Percentiles rank a stretch among this genome's conserved stretches.
These are phyloP conservation scores for Serpula lacrymans DNA, from an alignment of 768 basidiomycete genomes.

Conservation along the genomic window DNA sequence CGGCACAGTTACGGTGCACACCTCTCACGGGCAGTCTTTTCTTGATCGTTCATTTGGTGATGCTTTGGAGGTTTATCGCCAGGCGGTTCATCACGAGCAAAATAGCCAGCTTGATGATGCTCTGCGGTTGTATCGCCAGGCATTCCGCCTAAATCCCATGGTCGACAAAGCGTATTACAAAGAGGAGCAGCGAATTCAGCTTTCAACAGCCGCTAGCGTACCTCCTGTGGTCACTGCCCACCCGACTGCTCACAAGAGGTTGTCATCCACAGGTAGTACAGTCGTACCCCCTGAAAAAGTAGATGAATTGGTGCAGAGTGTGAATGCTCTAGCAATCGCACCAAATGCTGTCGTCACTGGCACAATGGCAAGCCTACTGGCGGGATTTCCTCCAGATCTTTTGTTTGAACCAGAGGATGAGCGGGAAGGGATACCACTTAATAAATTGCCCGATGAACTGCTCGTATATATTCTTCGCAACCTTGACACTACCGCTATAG, in stretches of 20 bases:
- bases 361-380: slow-evolving; percentile 45
- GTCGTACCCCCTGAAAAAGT: background rate
- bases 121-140: slow-evolving; percentile 69
- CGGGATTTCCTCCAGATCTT: slow-evolving; percentile 44
- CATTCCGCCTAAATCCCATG: slow-evolving; percentile 72
- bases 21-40: slow-evolving; percentile 22
- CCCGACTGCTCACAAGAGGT: slow-evolving; percentile 65
- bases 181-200: slow-evolving; percentile 40
- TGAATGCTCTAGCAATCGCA: slow-evolving; percentile 50
- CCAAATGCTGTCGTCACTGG: slow-evolving; percentile 27
- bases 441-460: slow-evolving; percentile 72
- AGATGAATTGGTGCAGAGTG: slow-evolving; percentile 68
- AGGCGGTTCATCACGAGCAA: slow-evolving; percentile 73
- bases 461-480: slow-evolving; percentile 62
- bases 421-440: slow-evolving; percentile 49
- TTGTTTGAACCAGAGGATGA: slow-evolving; percentile 72
- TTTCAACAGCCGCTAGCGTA: background rate
- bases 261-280: slow-evolving; percentile 76
- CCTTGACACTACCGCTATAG: slow-evolving; percentile 65
- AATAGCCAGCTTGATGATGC: slow-evolving; percentile 73
- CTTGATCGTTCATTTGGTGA: slow-evolving; percentile 35
- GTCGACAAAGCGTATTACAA: slow-evolving; percentile 71
- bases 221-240: slow-evolving; percentile 47
- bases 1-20: slow-evolving; percentile 12
- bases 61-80: slow-evolving; percentile 65